phyloP scores from a whole-genome alignment of 2,329 filamentous ascomycete genomes.

The Penicillium sp. region DNA sequence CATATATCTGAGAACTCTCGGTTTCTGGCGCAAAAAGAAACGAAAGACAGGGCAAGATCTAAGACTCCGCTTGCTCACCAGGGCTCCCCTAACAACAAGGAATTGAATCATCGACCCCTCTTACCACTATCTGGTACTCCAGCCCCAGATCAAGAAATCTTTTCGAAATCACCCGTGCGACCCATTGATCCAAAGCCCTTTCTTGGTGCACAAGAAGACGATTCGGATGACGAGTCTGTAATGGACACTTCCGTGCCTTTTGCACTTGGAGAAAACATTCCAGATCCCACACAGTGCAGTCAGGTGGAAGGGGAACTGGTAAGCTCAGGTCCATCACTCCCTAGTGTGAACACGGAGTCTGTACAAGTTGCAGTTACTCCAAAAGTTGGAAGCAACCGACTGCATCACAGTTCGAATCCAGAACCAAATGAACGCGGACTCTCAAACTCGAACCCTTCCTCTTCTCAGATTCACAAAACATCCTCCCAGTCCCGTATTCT shows the following conservation, averaged over 20 bases:
- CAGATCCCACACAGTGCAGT: constrained; percentile 21
- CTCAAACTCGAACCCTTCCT: constrained; percentile 11
- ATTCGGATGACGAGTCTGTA: constrained; percentile 31
- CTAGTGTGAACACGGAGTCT: constrained; percentile 13
- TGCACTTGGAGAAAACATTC: constrained; percentile 26
- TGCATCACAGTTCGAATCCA: constrained; percentile 1
- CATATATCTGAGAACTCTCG: background rate
- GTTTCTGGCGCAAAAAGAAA: background rate
- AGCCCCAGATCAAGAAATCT: background rate
- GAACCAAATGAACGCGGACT: background rate
- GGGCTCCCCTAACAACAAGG: background rate
- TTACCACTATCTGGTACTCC: background rate
- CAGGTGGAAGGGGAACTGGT: constrained; percentile 23
- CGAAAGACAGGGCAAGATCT: background rate
- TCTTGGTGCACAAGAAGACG: background rate
- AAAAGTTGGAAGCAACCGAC: constrained; percentile 10
- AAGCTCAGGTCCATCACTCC: constrained; percentile 25
- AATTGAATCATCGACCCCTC: background rate
- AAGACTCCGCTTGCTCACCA: background rate
- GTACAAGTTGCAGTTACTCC: constrained; percentile 39
- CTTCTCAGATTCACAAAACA: constrained; percentile 25
- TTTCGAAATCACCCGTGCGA: background rate
- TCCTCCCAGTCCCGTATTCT: constrained; percentile 37
- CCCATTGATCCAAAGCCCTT: no score
- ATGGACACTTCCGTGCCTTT: constrained; percentile 39